Evolutionary conservation across 2,329 filamentous ascomycete species (phyloP).

Genomic region (Venturia oleaginea): DNA sequence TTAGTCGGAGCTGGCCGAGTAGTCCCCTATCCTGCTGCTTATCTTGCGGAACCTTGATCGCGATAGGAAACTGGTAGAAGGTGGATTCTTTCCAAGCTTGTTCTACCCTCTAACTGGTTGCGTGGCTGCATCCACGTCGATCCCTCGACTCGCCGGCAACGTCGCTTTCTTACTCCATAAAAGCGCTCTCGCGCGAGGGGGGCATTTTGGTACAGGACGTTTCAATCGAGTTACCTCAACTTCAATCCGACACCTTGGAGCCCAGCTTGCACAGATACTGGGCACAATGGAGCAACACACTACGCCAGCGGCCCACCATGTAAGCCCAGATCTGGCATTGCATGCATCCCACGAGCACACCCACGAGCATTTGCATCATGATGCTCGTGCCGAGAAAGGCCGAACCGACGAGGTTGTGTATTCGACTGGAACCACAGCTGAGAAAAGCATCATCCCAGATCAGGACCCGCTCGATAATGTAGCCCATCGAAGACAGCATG

Average conservation of each 20-base stretch:
- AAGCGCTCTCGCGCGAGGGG: background rate
- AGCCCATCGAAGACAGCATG: conserved; percentile 27
- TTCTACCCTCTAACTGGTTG: background rate
- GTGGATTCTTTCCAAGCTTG: background rate
- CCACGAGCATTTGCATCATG: conserved; percentile 31
- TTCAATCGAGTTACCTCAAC: background rate
- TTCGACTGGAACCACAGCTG: conserved; percentile 27
- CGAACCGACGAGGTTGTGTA: conserved; percentile 21
- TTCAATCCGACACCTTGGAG: background rate
- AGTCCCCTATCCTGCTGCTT: background rate
- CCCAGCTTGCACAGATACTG: background rate
- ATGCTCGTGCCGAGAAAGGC: conserved; percentile 22
- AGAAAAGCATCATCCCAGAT: conserved; percentile 24
- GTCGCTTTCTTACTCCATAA: background rate
- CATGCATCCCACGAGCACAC: conserved; percentile 29
- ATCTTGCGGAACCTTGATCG: background rate
- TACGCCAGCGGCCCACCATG: background rate
- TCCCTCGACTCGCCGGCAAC: background rate
- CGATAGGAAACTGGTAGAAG: background rate
- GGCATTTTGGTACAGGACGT: background rate
- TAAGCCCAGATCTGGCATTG: conserved; percentile 29
- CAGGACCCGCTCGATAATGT: conserved; percentile 32
- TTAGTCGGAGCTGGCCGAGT: background rate
- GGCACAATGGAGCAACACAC: conserved; percentile 1
- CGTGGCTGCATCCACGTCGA: background rate